phyloP scores from a whole-genome alignment of 805 yeast species.

The Nakazawaea peltata region DNA sequence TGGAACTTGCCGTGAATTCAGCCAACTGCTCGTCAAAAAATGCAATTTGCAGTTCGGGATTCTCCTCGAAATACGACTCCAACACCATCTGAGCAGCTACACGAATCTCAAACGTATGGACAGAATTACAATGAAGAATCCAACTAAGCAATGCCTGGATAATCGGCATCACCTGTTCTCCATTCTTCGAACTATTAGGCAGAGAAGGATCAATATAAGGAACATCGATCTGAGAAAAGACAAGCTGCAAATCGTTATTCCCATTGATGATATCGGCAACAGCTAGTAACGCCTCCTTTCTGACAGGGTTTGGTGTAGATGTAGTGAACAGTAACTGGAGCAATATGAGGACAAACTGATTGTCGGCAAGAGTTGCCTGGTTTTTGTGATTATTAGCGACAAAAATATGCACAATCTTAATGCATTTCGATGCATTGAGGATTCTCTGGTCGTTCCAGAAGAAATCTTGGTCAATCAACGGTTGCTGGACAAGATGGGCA shows the following conservation, averaged over 20 bases:
- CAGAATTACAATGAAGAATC: conserved; percentile 72
- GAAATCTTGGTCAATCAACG: conserved; percentile 33
- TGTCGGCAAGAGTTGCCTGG: conserved; percentile 51
- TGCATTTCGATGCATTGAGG: conserved; percentile 53
- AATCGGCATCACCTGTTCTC: conserved; percentile 47
- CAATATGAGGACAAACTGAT: conserved; percentile 59
- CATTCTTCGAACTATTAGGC: conserved; percentile 18
- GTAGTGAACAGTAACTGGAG: conserved; percentile 65
- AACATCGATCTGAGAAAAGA: conserved; percentile 78
- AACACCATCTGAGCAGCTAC: conserved; percentile 62
- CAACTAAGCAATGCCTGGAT: conserved; percentile 71
- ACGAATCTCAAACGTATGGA: conserved; percentile 78
- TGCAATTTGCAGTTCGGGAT: conserved; percentile 47
- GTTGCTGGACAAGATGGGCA: conserved; percentile 55
- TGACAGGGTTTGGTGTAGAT: conserved; percentile 53
- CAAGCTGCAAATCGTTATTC: conserved; percentile 59
- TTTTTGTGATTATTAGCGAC: conserved; percentile 64
- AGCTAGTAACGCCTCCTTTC: conserved; percentile 63
- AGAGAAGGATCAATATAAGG: conserved; percentile 78
- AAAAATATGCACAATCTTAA: conserved; percentile 68
- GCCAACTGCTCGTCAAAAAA: conserved; percentile 64
- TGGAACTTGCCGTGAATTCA: conserved; percentile 20
- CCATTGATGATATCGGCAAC: conserved; percentile 70
- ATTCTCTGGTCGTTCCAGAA: conserved; percentile 75
- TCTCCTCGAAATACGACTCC: conserved; percentile 60